Evolutionary conservation across 805 yeast species (phyloP).

Genomic region (Priceomyces fermenticarens): DNA sequence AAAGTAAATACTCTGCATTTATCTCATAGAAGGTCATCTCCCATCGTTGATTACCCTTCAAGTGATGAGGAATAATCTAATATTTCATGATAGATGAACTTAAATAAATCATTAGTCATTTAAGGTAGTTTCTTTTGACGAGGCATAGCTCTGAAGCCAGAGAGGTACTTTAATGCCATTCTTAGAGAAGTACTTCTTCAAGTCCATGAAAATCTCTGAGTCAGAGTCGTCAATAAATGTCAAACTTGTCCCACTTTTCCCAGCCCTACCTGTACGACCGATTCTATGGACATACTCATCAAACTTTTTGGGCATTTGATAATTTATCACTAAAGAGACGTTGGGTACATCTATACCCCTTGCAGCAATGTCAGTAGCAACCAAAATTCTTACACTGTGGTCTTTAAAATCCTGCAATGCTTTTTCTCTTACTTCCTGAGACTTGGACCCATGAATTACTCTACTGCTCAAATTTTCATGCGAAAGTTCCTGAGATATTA

Average conservation of each 20-base stretch:
- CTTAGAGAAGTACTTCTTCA: conserved; percentile 46
- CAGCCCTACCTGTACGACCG: conserved; percentile 97
- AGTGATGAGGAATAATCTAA: conserved; percentile 22
- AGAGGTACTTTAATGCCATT: conserved; percentile 22
- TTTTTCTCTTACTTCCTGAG: conserved; percentile 81
- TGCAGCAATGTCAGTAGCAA: conserved; percentile 95
- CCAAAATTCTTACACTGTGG: conserved; percentile 58
- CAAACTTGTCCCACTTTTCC: conserved; percentile 69
- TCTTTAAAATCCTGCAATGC: conserved; percentile 59
- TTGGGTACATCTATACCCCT: conserved; percentile 92
- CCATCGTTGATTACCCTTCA: conserved; percentile 27
- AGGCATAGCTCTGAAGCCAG: conserved; percentile 15
- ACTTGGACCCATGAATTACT: conserved; percentile 80
- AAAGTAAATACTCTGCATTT: conserved; percentile 5
- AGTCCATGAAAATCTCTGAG: conserved; percentile 46
- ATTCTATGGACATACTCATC: conserved; percentile 90
- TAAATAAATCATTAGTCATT: conserved; percentile 11
- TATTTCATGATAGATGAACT: conserved; percentile 1
- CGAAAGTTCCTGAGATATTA: conserved; percentile 49
- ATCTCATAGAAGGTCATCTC: conserved; percentile 4
- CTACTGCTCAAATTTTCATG: conserved; percentile 45
- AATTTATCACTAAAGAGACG: conserved; percentile 82
- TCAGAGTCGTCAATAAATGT: conserved; percentile 68
- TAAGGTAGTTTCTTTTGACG: conserved; percentile 11
- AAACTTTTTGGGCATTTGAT: conserved; percentile 72